A percentile compares a stretch with the other conserved stretches of the same genome.
phyloP scores from a whole-genome alignment of 495 filamentous ascomycete genomes.

The Daldinia loculata region DNA sequence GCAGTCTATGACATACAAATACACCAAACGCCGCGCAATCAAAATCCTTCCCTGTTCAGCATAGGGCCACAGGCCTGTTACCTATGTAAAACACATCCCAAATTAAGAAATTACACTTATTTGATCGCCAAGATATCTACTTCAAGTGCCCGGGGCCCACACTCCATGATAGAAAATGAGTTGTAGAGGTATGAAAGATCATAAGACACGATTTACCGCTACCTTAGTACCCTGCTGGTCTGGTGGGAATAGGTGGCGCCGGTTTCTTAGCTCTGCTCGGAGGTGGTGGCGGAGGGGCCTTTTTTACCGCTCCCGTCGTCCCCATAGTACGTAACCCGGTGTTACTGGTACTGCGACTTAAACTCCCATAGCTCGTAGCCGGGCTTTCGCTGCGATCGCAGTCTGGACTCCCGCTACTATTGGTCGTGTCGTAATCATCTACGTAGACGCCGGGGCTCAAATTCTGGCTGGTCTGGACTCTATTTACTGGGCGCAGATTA shows the following conservation, averaged over 20 bases:
- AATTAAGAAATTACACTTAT: conserved; percentile 27
- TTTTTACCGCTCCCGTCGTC: conserved; percentile 59
- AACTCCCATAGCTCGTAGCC: conserved; percentile 68
- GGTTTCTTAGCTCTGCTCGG: conserved; percentile 84
- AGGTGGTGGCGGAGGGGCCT: conserved; percentile 81
- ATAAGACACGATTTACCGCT: neutral
- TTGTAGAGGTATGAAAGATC: neutral
- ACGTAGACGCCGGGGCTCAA: conserved; percentile 66
- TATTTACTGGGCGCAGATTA: conserved; percentile 54
- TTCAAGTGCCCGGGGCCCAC: neutral
- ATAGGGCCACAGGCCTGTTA: neutral
- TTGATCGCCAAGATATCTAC: neutral
- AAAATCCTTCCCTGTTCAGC: neutral
- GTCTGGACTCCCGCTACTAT: conserved; percentile 66
- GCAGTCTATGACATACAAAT: conserved; percentile 22
- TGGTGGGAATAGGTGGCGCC: conserved; percentile 67
- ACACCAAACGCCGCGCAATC: conserved; percentile 34
- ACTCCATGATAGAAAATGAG: neutral
- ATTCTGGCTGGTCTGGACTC: conserved; percentile 63
- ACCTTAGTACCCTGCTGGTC: conserved; percentile 46
- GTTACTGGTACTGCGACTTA: conserved; percentile 62
- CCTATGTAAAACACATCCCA: conserved; percentile 7
- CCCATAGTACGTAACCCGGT: conserved; percentile 53
- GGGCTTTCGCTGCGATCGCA: conserved; percentile 69
- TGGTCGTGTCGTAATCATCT: conserved; percentile 70